A percentile compares a stretch with the other conserved stretches of the same genome.
Conservation (phyloP, 2,329 filamentous ascomycete species). For the Cladosporium colombiae region DNA sequence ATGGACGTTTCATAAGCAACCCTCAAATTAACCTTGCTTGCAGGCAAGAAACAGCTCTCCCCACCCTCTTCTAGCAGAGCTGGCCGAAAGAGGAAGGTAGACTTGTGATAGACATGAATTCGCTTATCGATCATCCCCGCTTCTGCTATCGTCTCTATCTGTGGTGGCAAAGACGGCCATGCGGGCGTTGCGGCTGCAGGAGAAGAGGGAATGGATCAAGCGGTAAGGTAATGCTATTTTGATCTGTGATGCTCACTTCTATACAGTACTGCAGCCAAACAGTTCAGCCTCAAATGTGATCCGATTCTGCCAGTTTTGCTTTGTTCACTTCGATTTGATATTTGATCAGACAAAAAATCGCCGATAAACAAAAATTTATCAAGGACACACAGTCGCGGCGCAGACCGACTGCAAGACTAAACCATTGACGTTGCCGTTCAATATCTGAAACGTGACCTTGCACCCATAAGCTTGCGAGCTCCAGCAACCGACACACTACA, state of each 20-base stretch:
- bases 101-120: not conserved
- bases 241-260: not conserved
- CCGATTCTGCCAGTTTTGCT: not conserved
- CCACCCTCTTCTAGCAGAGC: not conserved
- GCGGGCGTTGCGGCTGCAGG: not conserved
- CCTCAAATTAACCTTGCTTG: no score
- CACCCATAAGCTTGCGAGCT: not conserved
- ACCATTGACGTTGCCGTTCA: not conserved
- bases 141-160: not conserved
- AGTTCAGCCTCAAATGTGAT: not conserved
- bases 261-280: not conserved
- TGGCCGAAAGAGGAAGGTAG: conserved; percentile 9
- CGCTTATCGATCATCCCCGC: conserved; percentile 4
- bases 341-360: not conserved
- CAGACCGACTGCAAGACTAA: not conserved
- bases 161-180: not conserved
- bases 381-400: not conserved
- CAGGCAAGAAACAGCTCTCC: not conserved
- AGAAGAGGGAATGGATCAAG: not conserved
- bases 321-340: not conserved
- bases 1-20: not conserved
- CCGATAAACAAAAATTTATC: not conserved
- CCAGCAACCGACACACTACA: not conserved
- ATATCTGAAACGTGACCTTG: not conserved
- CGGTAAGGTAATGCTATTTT: not conserved